Conservation (phyloP, 805 yeast genomes). For the Ogataea dorogensis region DNA sequence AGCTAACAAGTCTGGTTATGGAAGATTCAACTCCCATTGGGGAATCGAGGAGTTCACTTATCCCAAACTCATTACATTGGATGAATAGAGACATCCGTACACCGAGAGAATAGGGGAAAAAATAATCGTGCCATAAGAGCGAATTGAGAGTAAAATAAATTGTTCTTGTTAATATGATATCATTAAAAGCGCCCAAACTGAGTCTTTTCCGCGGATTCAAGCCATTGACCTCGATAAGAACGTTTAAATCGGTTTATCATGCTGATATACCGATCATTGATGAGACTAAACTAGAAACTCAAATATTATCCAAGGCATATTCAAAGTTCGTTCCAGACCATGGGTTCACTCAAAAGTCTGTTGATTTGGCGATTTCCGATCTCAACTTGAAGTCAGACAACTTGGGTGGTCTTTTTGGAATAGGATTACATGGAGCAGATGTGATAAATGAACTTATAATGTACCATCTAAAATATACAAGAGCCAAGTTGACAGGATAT, state of each 20-base stretch:
- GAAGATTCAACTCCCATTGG: conserved; percentile 45
- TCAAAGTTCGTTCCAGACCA: conserved; percentile 38
- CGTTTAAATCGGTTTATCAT: conserved; percentile 38
- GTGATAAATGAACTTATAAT: conserved; percentile 42
- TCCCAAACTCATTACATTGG: conserved; percentile 40
- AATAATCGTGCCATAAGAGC: conserved; percentile 30
- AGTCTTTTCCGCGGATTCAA: too few species aligned
- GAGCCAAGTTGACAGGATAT: conserved; percentile 37
- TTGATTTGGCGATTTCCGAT: conserved; percentile 44
- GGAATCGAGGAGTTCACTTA: conserved; percentile 43
- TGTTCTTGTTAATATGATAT: too few species aligned
- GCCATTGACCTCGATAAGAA: conserved; percentile 24
- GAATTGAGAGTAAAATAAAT: too few species aligned
- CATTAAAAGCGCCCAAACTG: too few species aligned
- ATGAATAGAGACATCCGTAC: conserved; percentile 23
- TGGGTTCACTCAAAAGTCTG: conserved; percentile 44
- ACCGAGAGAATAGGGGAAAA: too few species aligned
- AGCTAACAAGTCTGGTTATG: conserved; percentile 41
- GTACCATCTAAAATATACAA: conserved; percentile 45
- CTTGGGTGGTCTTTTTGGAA: conserved; percentile 39
- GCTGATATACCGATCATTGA: conserved; percentile 37
- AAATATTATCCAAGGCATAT: conserved; percentile 35
- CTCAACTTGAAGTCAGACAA: conserved; percentile 41
- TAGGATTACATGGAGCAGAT: conserved; percentile 30
- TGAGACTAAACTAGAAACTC: conserved; percentile 36